Evolutionary conservation across 495 filamentous ascomycete species (phyloP).

Genomic region (Talaromyces thailandensis): DNA sequence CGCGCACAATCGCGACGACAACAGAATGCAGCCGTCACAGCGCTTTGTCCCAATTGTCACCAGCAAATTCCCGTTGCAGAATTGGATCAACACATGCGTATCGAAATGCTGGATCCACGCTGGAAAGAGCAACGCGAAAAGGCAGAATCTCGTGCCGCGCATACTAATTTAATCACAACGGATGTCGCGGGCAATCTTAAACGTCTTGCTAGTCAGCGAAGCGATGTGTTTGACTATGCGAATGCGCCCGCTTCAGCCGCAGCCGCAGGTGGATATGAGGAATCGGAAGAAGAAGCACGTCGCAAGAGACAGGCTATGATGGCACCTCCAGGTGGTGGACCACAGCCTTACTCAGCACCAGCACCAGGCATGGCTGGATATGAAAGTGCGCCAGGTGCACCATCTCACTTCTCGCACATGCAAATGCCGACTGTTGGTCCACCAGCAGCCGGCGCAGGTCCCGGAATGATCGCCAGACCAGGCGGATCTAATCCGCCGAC

Average conservation of each 20-base stretch:
- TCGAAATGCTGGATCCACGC: conserved; percentile 87
- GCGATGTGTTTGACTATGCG: conserved; percentile 77
- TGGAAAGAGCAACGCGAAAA: conserved; percentile 96
- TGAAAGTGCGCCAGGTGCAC: conserved; percentile 12
- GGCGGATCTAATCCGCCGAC: conserved; percentile 25
- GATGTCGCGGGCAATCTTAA: conserved; percentile 94
- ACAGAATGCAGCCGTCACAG: conserved; percentile 55
- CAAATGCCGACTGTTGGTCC: conserved; percentile 7
- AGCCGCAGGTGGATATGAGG: conserved; percentile 24
- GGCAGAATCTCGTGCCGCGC: conserved; percentile 70
- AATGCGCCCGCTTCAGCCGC: conserved; percentile 3
- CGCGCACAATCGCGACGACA: conserved; percentile 62
- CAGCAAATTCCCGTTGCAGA: conserved; percentile 80
- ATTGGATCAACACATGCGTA: conserved; percentile 89
- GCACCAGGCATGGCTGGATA: conserved; percentile 1
- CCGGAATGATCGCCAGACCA: neutral
- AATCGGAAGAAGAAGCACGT: conserved; percentile 10
- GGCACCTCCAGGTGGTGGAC: neutral
- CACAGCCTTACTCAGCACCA: neutral
- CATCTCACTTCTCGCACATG: neutral
- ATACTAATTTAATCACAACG: conserved; percentile 76
- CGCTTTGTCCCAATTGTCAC: conserved; percentile 88
- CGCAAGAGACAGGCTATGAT: conserved; percentile 4
- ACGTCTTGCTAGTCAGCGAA: conserved; percentile 85
- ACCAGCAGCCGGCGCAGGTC: conserved; percentile 15